Percentiles rank a stretch among this genome's conserved stretches.
Conservation (phyloP, 2,329 filamentous ascomycete genomes). For the Neofusicoccum parvum region DNA sequence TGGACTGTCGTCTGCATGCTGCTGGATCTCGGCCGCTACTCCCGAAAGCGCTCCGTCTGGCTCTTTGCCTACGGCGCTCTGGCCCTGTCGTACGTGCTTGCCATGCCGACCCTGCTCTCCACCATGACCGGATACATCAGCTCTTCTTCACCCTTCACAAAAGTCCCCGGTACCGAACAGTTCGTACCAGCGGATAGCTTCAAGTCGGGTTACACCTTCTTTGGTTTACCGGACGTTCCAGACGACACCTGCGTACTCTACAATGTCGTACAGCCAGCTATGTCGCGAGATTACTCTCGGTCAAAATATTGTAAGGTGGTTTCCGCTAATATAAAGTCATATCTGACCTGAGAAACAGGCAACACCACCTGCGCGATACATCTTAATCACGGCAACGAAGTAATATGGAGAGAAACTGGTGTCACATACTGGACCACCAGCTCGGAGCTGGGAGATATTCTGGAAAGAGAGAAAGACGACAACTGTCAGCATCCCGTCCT, state of each 20-base stretch:
- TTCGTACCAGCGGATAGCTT: background rate
- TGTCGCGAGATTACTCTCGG: background rate
- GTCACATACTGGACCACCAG: background rate
- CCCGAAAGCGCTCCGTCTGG: constrained; percentile 28
- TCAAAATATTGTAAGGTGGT: background rate
- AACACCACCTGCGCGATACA: background rate
- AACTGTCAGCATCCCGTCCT: background rate
- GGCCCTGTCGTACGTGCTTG: constrained; percentile 33
- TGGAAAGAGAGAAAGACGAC: background rate
- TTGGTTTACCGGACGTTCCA: background rate
- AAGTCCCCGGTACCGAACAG: background rate
- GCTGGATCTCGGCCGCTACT: constrained; percentile 30
- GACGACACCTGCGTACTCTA: background rate
- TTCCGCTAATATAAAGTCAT: too few relatives aligned
- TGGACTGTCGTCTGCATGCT: constrained; percentile 31
- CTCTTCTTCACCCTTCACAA: constrained; percentile 19
- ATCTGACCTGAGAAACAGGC: background rate
- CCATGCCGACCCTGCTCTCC: constrained; percentile 35
- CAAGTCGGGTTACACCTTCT: background rate
- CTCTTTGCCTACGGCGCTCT: constrained; percentile 39
- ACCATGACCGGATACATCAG: constrained; percentile 44
- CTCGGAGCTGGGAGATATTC: too few relatives aligned
- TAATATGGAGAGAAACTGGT: background rate
- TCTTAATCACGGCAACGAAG: background rate
- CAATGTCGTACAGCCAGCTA: background rate